Percentiles rank a stretch among this genome's conserved stretches.
These are phyloP conservation scores for Arthrinium phaeospermum DNA, from an alignment of 2,329 filamentous ascomycete genomes.

Conservation along the genomic window DNA sequence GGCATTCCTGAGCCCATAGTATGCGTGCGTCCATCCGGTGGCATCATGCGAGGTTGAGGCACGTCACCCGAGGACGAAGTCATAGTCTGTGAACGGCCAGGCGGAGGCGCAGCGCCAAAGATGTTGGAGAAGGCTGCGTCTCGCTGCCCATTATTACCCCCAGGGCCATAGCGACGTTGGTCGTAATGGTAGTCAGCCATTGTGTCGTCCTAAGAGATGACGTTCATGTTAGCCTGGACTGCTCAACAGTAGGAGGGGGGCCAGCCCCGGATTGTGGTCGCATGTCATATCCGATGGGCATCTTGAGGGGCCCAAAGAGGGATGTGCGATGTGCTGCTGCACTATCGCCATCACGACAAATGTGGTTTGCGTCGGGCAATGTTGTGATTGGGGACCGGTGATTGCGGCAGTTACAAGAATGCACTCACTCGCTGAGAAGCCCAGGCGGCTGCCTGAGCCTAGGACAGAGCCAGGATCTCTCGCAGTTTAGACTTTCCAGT, in stretches of 20 bases:
- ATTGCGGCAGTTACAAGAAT: constrained; percentile 23
- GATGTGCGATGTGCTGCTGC: background rate
- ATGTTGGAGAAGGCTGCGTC: constrained; percentile 97
- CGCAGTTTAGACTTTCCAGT: constrained; percentile 25
- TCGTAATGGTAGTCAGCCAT: constrained; percentile 64
- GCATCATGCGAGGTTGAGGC: constrained; percentile 56
- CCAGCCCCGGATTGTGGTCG: background rate
- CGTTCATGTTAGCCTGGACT: constrained; percentile 13
- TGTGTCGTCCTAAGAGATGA: constrained; percentile 45
- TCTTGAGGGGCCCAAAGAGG: background rate
- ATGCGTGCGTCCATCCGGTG: constrained; percentile 72
- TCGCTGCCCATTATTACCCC: constrained; percentile 70
- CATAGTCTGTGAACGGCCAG: constrained; percentile 95
- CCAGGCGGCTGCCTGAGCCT: constrained; percentile 41
- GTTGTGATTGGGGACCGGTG: background rate
- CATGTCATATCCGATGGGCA: background rate
- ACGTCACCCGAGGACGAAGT: constrained; percentile 68
- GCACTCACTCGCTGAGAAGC: constrained; percentile 36
- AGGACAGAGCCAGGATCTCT: constrained; percentile 36
- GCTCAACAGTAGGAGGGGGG: background rate
- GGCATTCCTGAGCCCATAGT: constrained; percentile 68
- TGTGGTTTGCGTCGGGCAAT: background rate
- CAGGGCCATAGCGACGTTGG: constrained; percentile 58
- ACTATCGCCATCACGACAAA: background rate
- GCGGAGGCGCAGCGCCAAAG: constrained; percentile 84